Base-by-base conservation (phyloP, 495 filamentous ascomycete genomes). In the Xylaria grammica region DNA sequence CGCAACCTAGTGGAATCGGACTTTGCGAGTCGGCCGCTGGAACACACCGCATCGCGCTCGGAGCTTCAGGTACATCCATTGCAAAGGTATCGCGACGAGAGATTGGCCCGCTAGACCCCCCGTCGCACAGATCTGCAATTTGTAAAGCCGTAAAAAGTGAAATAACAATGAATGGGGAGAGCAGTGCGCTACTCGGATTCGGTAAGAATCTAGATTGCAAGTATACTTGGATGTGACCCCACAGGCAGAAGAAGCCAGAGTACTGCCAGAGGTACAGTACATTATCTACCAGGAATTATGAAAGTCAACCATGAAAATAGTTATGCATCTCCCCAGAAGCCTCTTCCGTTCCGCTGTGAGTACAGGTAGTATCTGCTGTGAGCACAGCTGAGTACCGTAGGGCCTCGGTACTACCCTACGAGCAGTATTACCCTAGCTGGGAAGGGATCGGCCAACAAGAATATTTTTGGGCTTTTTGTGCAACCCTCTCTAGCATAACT, bases 31-130 rank as follows among this genome's bases (percentile, higher is more conserved):
- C 56, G 56, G 56, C 56, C 56, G 56, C 24, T 24, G 13, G 19
- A 59, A 59, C 30, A 59, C 27, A 59, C 56, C 56, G 56, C 56
- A 20, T 59, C 42, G 42, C 42, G 56, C 56, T 22, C 56, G 40
- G 56, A n/a, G 36, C 22, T 9, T 30, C 38, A 42, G 22, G 17
- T 48, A 17, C 20, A 8, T 46, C 34, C 13, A 59, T 26, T 19
- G 24, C 36, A 34, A 24, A 29, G 17, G 26, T 30, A 29, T 4
- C 3, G 42, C 38, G 30, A 42, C 53, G 11, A 42, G 1, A 27
- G 53, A 27, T 6, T 34, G 53, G 20, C n/a, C 36, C 32, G 0
- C 32, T n/a, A 13, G 20, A 17, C n/a, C n/a, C 34, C 34, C 53
- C 53, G 22, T 22, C 10, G 13, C 22, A 27, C 53, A 40, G 3